Evolutionary conservation across 805 yeast species (phyloP).

Genomic region (Clavispora carvajalis): DNA sequence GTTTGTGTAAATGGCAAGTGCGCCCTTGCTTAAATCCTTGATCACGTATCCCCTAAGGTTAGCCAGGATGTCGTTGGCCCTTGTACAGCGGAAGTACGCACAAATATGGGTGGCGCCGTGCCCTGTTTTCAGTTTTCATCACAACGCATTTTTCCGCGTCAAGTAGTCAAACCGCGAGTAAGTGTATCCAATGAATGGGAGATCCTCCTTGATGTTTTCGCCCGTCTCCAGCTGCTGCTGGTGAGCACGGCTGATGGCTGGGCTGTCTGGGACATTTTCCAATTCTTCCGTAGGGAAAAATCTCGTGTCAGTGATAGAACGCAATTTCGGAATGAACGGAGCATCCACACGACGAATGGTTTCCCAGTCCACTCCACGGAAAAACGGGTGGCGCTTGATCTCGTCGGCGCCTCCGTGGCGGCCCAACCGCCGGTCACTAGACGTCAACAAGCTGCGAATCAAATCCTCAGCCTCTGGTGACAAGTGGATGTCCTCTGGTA

Average conservation of each 20-base stretch:
- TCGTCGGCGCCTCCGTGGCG: conserved; percentile 90
- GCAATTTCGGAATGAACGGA: conserved; percentile 87
- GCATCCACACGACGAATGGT: conserved; percentile 84
- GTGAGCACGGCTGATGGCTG: conserved; percentile 52
- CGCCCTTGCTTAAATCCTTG: too few species aligned
- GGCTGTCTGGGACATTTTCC: conserved; percentile 90
- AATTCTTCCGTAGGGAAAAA: conserved; percentile 97
- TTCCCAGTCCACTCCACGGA: conserved; percentile 95
- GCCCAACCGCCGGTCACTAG: conserved; percentile 77
- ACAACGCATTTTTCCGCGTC: conserved; percentile 65
- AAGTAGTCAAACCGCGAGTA: conserved; percentile 91
- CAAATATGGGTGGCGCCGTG: too few species aligned
- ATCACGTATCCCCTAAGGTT: too few species aligned
- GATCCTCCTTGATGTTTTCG: conserved; percentile 67
- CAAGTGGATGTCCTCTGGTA: conserved; percentile 89
- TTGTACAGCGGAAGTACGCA: too few species aligned
- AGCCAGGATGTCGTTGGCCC: too few species aligned
- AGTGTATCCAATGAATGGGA: conserved; percentile 97
- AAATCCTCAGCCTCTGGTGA: conserved; percentile 87
- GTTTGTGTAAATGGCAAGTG: too few species aligned
- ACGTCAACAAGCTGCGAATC: conserved; percentile 69
- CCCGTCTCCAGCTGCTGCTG: conserved; percentile 47
- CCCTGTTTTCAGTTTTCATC: too few species aligned
- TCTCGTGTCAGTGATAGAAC: conserved; percentile 91
- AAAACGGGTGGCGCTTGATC: conserved; percentile 84